Conservation (phyloP, 129 eudicot species). For the Mikania micrantha region DNA sequence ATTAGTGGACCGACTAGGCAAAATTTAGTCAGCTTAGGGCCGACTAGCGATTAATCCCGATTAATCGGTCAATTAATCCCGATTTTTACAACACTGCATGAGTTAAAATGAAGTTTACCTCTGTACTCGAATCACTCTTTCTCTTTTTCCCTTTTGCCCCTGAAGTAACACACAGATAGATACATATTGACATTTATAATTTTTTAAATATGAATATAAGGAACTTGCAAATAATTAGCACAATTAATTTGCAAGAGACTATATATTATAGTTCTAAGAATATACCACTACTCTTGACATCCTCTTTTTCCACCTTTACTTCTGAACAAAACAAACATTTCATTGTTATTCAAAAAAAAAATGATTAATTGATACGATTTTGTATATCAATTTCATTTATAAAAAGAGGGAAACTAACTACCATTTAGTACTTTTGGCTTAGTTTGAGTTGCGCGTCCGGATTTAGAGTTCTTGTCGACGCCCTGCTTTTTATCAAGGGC, state of each 20-base stretch:
- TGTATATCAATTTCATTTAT: neutral
- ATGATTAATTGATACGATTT: neutral
- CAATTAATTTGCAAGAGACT: neutral
- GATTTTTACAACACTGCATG: no score
- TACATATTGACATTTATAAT: neutral
- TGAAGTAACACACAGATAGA: conserved; percentile 25
- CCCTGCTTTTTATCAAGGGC: conserved; percentile 66
- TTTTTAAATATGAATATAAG: neutral
- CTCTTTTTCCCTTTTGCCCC: conserved; percentile 89
- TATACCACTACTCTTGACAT: conserved; percentile 56
- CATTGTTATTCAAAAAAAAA: neutral
- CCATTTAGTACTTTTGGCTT: conserved; percentile 67
- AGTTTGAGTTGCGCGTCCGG: conserved; percentile 56
- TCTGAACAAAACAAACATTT: conserved; percentile 33
- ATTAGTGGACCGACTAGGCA: no score
- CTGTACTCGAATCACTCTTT: conserved; percentile 67
- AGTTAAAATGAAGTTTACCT: conserved; percentile 51
- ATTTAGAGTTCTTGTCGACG: conserved; percentile 56
- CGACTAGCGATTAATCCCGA: no score
- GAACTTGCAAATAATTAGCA: neutral
- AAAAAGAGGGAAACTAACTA: conserved; percentile 17
- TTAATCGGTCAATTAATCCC: no score
- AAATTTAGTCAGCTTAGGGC: no score
- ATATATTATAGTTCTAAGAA: conserved; percentile 14
- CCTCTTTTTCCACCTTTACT: conserved; percentile 68